phyloP scores from a whole-genome alignment of 1,284 basidiomycete genomes.

The Microbotryum saponariae region DNA sequence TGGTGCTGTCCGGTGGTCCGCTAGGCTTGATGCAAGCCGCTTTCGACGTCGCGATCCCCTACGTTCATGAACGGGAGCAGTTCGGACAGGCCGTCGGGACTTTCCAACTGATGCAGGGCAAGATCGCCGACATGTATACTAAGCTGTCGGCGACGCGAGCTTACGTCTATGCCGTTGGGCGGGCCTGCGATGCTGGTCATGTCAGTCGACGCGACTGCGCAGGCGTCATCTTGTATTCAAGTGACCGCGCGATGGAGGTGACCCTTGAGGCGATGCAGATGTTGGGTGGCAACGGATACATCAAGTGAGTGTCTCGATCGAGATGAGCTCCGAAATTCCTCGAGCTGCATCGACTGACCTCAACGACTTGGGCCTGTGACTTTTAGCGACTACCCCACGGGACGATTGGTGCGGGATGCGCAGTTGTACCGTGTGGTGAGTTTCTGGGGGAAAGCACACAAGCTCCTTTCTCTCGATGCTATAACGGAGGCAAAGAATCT shows the following conservation, averaged over 20 bases:
- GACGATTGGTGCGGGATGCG: slow-evolving; percentile 74
- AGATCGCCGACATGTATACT: slow-evolving; percentile 81
- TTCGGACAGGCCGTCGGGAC: slow-evolving; percentile 80
- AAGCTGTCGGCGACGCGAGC: slow-evolving; percentile 78
- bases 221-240: slow-evolving; percentile 82
- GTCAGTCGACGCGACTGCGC: slow-evolving; percentile 81
- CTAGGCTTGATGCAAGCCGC: slow-evolving; percentile 83
- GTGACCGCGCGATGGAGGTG: slow-evolving; percentile 83
- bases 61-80: slow-evolving; percentile 84
- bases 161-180: slow-evolving; percentile 87
- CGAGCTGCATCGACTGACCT: neutral
- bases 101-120: slow-evolving; percentile 93
- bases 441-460: no score
- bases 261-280: slow-evolving; percentile 84
- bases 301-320: slow-evolving; percentile 49
- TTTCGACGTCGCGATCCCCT: slow-evolving; percentile 67
- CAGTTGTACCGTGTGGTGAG: slow-evolving; percentile 70
- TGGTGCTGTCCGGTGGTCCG: slow-evolving; percentile 82
- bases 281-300: slow-evolving; percentile 85
- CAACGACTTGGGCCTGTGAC: slow-evolving; percentile 45
- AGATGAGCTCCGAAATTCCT: neutral
- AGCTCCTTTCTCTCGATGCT: no score
- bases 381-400: slow-evolving; percentile 65
- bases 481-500: no score
- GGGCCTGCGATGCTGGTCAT: slow-evolving; percentile 73